phyloP scores from a whole-genome alignment of 2,329 filamentous ascomycete genomes.

The Neobulgaria alba region DNA sequence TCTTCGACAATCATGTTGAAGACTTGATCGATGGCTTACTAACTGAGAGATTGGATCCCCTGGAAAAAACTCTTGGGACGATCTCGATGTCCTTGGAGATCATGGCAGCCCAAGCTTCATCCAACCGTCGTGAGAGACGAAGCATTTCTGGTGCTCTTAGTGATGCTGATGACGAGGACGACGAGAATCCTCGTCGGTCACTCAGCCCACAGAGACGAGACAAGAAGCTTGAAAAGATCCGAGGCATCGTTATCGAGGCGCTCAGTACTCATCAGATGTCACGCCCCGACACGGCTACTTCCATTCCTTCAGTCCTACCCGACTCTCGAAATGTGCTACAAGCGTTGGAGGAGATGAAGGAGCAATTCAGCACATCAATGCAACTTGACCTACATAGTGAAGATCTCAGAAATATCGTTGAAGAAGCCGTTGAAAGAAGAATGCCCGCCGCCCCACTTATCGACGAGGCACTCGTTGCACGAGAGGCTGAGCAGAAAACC shows the following conservation, averaged over 20 bases:
- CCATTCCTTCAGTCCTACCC: conserved; percentile 18
- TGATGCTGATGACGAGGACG: conserved; percentile 92
- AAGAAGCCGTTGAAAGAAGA: conserved; percentile 52
- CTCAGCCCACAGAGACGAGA: conserved; percentile 66
- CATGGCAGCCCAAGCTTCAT: conserved; percentile 45
- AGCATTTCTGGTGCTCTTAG: conserved; percentile 65
- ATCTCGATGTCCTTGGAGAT: conserved; percentile 64
- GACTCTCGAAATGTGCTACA: conserved; percentile 48
- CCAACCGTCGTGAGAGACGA: conserved; percentile 50
- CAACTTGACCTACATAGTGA: conserved; percentile 39
- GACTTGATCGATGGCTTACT: conserved; percentile 73
- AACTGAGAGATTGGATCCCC: conserved; percentile 65
- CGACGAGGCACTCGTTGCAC: conserved; percentile 30
- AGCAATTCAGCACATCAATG: conserved; percentile 40
- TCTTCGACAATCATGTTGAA: conserved; percentile 88
- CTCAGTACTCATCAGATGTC: conserved; percentile 47
- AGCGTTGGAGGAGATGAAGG: conserved; percentile 56
- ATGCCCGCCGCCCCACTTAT: conserved; percentile 42
- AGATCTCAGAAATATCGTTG: conserved; percentile 53
- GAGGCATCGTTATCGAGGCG: conserved; percentile 63
- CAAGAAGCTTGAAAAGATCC: conserved; percentile 75
- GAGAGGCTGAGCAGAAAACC: conserved; percentile 15
- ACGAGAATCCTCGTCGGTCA: conserved; percentile 62
- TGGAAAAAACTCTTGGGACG: conserved; percentile 68
- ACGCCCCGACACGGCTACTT: conserved; percentile 27